These are phyloP conservation scores for Diaporthe eres DNA, from an alignment of 2,329 filamentous ascomycete species.

Conservation along the genomic window DNA sequence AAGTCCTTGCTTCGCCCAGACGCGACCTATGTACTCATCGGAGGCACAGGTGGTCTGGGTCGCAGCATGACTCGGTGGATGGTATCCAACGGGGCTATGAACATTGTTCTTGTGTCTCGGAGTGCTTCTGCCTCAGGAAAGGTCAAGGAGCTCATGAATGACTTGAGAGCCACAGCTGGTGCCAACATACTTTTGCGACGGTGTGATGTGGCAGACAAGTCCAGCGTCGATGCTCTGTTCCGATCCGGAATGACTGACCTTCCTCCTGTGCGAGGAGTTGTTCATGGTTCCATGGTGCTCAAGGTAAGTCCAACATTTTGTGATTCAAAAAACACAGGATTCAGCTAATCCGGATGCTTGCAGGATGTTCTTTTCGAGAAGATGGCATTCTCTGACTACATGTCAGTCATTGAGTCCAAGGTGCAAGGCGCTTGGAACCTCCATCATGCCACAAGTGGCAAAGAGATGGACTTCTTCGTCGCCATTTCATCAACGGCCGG, in stretches of 20 bases:
- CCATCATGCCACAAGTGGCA: conserved; percentile 58
- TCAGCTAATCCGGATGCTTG: too few relatives aligned
- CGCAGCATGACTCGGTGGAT: conserved; percentile 45
- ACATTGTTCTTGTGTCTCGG: conserved; percentile 33
- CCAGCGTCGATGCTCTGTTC: conserved; percentile 51
- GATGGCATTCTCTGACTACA: conserved; percentile 65
- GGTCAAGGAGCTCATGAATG: conserved; percentile 31
- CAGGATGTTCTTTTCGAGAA: conserved; percentile 65
- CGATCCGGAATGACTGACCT: conserved; percentile 58
- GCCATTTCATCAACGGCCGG: conserved; percentile 66
- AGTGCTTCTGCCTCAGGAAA: conserved; percentile 37
- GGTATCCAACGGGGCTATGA: conserved; percentile 43
- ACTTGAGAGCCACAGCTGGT: conserved; percentile 32
- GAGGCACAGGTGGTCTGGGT: conserved; percentile 49
- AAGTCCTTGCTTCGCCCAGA: conserved; percentile 39
- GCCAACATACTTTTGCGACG: not conserved
- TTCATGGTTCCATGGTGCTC: conserved; percentile 57
- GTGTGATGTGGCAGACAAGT: conserved; percentile 56
- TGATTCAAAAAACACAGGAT: too few relatives aligned
- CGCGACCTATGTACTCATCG: conserved; percentile 47
- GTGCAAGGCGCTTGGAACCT: conserved; percentile 61
- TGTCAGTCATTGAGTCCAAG: conserved; percentile 51
- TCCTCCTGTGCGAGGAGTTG: conserved; percentile 54
- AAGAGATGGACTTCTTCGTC: conserved; percentile 66
- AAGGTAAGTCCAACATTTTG: not conserved